Evolutionary conservation across 345 rosid species (phyloP).

Genomic region (Syzygium grande): DNA sequence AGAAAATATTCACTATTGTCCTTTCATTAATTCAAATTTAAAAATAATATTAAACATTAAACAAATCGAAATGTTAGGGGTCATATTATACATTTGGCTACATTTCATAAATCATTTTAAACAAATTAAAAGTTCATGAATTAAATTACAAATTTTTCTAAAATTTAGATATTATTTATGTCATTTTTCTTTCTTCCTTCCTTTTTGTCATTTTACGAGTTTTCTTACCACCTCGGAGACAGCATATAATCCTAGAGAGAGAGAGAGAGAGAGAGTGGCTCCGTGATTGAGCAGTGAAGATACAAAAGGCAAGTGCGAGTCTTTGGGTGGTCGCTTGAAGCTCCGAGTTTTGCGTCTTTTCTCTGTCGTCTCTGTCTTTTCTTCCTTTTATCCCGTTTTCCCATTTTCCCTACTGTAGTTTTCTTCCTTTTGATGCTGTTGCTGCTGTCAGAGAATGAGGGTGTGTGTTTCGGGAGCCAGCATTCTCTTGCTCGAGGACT

Average conservation of each 20-base stretch:
- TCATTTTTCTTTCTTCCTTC: neutral
- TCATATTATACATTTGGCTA: too few species aligned
- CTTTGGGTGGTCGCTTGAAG: neutral
- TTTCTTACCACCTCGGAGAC: neutral
- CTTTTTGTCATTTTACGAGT: neutral
- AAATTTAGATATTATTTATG: too few species aligned
- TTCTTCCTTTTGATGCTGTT: neutral
- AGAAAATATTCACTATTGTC: too few species aligned
- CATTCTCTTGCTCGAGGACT: neutral
- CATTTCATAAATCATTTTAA: too few species aligned
- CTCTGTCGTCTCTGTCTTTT: neutral
- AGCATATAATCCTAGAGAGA: neutral
- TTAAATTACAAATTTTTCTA: rapidly evolving
- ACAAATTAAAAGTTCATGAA: too few species aligned
- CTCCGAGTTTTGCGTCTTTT: neutral
- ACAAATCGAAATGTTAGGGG: too few species aligned
- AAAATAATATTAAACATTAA: too few species aligned
- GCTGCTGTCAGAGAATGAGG: neutral
- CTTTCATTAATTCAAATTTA: too few species aligned
- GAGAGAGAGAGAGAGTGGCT: neutral
- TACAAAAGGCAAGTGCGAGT: neutral
- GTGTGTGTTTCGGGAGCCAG: neutral
- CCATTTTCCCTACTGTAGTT: neutral
- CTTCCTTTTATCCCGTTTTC: neutral
- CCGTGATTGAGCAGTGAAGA: neutral